phyloP scores from a whole-genome alignment of 768 basidiomycete genomes.

The Lepiota brunneoincarnata region DNA sequence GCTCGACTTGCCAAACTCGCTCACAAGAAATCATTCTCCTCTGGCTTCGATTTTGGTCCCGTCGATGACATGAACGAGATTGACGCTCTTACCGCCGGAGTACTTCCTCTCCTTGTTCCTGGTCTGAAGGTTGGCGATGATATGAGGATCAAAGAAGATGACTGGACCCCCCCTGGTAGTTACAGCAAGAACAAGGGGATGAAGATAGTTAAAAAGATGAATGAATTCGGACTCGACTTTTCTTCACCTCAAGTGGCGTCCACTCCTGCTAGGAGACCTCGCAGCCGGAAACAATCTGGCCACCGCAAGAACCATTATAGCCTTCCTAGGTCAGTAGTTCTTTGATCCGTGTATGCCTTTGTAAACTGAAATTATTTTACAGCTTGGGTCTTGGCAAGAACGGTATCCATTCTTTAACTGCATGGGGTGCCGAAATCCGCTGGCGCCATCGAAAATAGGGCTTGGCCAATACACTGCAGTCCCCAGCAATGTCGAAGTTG shows the following conservation, averaged over 20 bases:
- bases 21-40: slow-evolving; percentile 64
- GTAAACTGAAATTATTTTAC: slow-evolving; percentile 10
- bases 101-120: slow-evolving; percentile 66
- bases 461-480: slow-evolving; percentile 31
- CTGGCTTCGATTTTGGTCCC: slow-evolving; percentile 59
- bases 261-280: slow-evolving; percentile 47
- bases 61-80: slow-evolving; percentile 63
- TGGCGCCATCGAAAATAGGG: slow-evolving; percentile 42
- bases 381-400: slow-evolving; percentile 66
- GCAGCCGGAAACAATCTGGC: slow-evolving; percentile 41
- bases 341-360: neutral
- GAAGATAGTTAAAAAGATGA: slow-evolving; percentile 30
- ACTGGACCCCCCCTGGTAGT: slow-evolving; percentile 39
- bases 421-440: slow-evolving; percentile 56
- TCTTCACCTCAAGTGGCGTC: slow-evolving; percentile 59
- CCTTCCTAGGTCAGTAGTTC: slow-evolving; percentile 54
- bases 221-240: slow-evolving; percentile 49
- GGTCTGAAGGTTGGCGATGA: slow-evolving; percentile 57
- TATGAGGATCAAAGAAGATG: slow-evolving; percentile 50
- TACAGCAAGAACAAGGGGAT: slow-evolving; percentile 40
- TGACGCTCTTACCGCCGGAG: slow-evolving; percentile 66
- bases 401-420: slow-evolving; percentile 45
- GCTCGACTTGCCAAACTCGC: slow-evolving; percentile 51
- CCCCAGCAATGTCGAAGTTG: slow-evolving; percentile 38
- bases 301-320: slow-evolving; percentile 67